phyloP scores from a whole-genome alignment of 768 basidiomycete species.

The Hericium erinaceus region DNA sequence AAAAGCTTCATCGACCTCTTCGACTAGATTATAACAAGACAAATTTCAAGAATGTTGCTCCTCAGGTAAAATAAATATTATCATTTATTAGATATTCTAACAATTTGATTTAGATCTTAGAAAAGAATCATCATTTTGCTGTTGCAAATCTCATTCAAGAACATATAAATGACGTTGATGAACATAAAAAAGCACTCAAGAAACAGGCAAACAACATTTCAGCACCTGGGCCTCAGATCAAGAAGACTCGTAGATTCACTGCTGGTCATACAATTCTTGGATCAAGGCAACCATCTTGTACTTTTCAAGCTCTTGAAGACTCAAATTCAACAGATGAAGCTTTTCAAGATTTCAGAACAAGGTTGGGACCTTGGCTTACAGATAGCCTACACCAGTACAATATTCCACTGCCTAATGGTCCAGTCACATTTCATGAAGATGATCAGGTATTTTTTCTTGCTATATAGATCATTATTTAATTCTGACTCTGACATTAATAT shows the following conservation, averaged over 20 bases:
- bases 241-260: not conserved
- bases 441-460: not conserved
- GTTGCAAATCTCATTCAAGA: conserved; percentile 1
- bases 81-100: not conserved
- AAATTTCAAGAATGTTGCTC: not conserved
- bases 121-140: not conserved
- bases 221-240: not conserved
- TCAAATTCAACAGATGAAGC: too few relatives aligned
- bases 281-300: not conserved
- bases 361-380: not conserved
- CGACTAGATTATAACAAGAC: not conserved
- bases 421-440: not conserved
- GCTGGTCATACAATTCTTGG: not conserved
- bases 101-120: conserved; percentile 1
- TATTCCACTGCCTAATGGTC: not conserved
- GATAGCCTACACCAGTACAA: not conserved
- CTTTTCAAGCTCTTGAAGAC: not conserved
- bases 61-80: not conserved
- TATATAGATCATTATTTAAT: not conserved
- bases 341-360: not conserved
- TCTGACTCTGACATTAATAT: not conserved
- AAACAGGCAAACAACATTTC: not conserved
- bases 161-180: not conserved
- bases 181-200: not conserved
- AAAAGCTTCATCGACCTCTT: conserved; percentile 2